Evolutionary conservation across 495 filamentous ascomycete genomes (phyloP), one percentile per base, ranked within the genome.

Genomic region (Paragyromitra xinjiangensis): DNA sequence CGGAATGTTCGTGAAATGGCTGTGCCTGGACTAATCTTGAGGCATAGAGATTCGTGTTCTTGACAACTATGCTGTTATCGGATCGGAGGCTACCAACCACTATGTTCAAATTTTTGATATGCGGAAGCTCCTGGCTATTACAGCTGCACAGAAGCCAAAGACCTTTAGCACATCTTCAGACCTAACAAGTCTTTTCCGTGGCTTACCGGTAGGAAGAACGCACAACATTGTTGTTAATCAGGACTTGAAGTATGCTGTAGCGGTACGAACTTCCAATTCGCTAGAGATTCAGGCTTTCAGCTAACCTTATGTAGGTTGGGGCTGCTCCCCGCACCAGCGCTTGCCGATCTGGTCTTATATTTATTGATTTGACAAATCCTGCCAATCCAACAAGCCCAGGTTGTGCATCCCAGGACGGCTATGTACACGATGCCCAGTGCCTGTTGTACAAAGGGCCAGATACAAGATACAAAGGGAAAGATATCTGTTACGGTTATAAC

Each of bases 401-500:
- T 1, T 90, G 88, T 78, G 85, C 85, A 22, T 81, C 84, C 14
- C 80, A 83, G 19, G 88, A 89, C 81, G 88, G 88, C 71, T 90
- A 90, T 77, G 87, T 89, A 26, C 88, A 90, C 76, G 88, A 90
- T 76, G 88, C 89, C 0, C 88, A 90, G 77, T 90, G 89, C 75
- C 79, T 91, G 24, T 80, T 87, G 67, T 91, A 90, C 84, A 84
- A 84, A 37, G 89, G 88, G 4, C 89, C 89, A 14, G 85, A 88
- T 79, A 83, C 82, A 64, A 84, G 84, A 73, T 90, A 87, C 81
- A 61, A 80, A 2, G 87, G 87, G 42, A 83, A 82, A n/a, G 88
- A 90, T 75, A 86, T 90, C 81, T 90, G 89, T 84, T 90, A 88
- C 80, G 86, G 85, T 44, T 91, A 87, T 82, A 90, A 90, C 83